Evolutionary conservation across 78 protist species (phyloP), one percentile per base, ranked within the genome.

Genomic region (Emiliania huxleyi): DNA sequence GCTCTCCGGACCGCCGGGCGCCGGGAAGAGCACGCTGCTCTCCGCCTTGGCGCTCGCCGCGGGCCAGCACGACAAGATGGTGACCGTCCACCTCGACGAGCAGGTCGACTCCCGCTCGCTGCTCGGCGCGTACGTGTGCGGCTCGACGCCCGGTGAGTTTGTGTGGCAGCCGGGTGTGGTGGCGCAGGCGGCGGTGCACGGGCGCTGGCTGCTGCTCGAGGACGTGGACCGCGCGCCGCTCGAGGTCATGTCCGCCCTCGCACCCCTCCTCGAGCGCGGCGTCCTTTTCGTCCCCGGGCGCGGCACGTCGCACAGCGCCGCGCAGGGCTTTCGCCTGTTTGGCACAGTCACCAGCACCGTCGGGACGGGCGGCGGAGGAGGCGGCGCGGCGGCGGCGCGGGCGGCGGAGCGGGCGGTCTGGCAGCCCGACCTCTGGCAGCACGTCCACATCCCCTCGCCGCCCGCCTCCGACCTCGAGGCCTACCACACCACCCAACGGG

Each of bases 161-260:
- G 79, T 55, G 3, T 98, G 99, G 99, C 98, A 96, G 92, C 89
- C 95, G 38, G 93, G 95, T n/a, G 93, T 43, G 40, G 8, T 93
- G 89, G 73, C 92, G 45, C 90, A 90, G 49, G 94, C 95, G 33
- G 95, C 71, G 49, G 62, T 3, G 62, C 2, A 56, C 71, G 98
- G 98, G 38, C 62, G 94, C 23, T 99, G 99, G 99, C 91, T 99
- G 0, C 52, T 98, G 40, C 89, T 99, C n/a, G 99, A 98, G 40
- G 99, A 99, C 90, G 91, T 98, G 42, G 97, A 4, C 75, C 77
- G 43, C 92, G 97, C 29, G 96, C 98, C 33, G 91, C 94, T 37
- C 91, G 99, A 83, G 96, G 98, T 48, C 29, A 22, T 44, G 90
- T 4, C 73, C 8, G 3, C n/a, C 8, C 45, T 85, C 46, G 45